Percentiles rank a stretch among this genome's conserved stretches.
phyloP scores from a whole-genome alignment of 495 filamentous ascomycete species.

The Cercophora newfieldiana region DNA sequence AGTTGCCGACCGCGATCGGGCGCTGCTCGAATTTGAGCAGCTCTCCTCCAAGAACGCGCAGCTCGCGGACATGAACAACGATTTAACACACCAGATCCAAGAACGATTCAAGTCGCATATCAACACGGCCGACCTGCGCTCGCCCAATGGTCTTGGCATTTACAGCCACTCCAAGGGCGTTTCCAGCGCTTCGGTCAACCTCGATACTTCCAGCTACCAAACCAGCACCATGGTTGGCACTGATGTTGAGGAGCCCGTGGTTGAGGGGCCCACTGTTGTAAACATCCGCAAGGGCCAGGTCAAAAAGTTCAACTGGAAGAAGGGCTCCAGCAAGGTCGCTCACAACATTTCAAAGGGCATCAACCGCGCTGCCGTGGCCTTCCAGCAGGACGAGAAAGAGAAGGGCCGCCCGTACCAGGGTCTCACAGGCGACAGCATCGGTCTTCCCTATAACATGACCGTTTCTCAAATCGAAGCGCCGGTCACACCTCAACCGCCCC shows the following conservation, averaged over 20 bases:
- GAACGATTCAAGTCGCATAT: conserved; percentile 82
- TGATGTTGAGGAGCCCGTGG: conserved; percentile 65
- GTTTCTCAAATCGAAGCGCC: conserved; percentile 50
- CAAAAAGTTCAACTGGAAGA: conserved; percentile 99
- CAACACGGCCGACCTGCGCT: conserved; percentile 52
- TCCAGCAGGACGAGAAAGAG: conserved; percentile 46
- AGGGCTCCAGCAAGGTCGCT: conserved; percentile 85
- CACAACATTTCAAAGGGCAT: conserved; percentile 93
- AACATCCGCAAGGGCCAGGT: conserved; percentile 89
- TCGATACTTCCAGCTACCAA: conserved; percentile 44
- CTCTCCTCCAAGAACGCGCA: conserved; percentile 91
- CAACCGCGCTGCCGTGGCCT: conserved; percentile 71
- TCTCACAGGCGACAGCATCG: conserved; percentile 56
- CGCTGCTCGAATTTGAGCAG: conserved; percentile 92
- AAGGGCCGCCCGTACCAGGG: conserved; percentile 48
- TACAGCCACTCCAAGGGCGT: conserved; percentile 73
- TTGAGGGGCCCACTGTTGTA: conserved; percentile 83
- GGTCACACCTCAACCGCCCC: conserved; percentile 26
- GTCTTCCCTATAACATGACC: conserved; percentile 63
- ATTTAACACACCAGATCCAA: conserved; percentile 91
- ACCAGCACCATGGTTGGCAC: conserved; percentile 56
- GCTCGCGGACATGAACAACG: conserved; percentile 89
- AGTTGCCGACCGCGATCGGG: conserved; percentile 81
- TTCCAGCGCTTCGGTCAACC: conserved; percentile 64
- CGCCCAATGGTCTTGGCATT: conserved; percentile 81